These are phyloP conservation scores for Pneumocystis canis DNA, from an alignment of 1,139 yeast species.

Conservation along the genomic window DNA sequence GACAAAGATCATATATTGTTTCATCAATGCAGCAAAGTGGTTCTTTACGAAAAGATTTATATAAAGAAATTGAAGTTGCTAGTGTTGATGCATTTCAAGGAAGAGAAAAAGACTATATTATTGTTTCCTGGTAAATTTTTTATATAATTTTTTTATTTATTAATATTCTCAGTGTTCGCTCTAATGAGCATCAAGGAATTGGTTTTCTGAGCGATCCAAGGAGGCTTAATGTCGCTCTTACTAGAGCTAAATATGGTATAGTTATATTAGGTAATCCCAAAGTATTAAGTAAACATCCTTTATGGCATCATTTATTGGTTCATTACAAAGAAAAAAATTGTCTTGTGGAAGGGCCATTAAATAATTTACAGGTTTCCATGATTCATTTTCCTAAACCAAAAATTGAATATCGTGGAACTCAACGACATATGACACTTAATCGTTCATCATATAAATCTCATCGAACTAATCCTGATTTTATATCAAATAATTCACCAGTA, in stretches of 20 bases:
- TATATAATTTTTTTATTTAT: not conserved
- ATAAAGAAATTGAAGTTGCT: slow-evolving; percentile 58
- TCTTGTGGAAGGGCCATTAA: slow-evolving; percentile 83
- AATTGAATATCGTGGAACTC: slow-evolving; percentile 11
- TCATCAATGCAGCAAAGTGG: slow-evolving; percentile 2
- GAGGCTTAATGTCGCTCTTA: slow-evolving; percentile 79
- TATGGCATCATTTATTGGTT: slow-evolving; percentile 68
- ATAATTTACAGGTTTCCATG: slow-evolving; percentile 57
- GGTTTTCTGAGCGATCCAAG: slow-evolving; percentile 65
- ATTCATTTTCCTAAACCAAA: slow-evolving; percentile 39
- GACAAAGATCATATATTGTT: slow-evolving; percentile 33
- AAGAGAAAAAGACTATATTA: slow-evolving; percentile 71
- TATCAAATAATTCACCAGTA: not conserved
- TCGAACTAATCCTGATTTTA: not conserved
- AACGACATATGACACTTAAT: slow-evolving; percentile 7
- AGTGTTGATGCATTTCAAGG: slow-evolving; percentile 93
- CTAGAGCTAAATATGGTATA: slow-evolving; percentile 76
- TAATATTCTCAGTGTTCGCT: slow-evolving; percentile 41
- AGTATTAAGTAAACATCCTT: slow-evolving; percentile 50
- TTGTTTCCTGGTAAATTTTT: slow-evolving; percentile 34
- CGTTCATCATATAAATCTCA: not conserved
- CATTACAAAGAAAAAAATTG: slow-evolving; percentile 78
- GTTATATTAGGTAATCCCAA: slow-evolving; percentile 74
- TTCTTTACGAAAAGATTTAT: slow-evolving; percentile 27
- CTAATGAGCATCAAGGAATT: slow-evolving; percentile 49